Percentiles rank a stretch among this genome's conserved stretches.
Evolutionary conservation across 2,329 filamentous ascomycete species (phyloP).

Genomic region (Colletotrichum tanaceti): DNA sequence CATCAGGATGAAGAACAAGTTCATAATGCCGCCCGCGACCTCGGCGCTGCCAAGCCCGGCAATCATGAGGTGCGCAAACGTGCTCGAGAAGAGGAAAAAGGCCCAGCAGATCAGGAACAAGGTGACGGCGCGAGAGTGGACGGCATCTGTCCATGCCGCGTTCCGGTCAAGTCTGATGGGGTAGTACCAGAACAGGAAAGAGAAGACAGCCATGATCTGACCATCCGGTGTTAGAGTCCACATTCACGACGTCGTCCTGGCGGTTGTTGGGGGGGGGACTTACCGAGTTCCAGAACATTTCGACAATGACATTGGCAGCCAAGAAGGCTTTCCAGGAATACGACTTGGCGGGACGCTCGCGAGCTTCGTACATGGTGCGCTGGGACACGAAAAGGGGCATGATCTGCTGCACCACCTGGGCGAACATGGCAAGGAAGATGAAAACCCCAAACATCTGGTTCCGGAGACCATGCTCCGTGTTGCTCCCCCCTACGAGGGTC

Average conservation of each 20-base stretch:
- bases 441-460: constrained; percentile 75
- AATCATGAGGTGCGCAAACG: constrained; percentile 74
- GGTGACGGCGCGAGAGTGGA: constrained; percentile 62
- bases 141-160: constrained; percentile 62
- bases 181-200: constrained; percentile 76
- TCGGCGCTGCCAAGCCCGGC: constrained; percentile 72
- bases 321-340: constrained; percentile 78
- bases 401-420: constrained; percentile 57
- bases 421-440: constrained; percentile 70
- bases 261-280: background rate
- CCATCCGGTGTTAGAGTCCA: background rate
- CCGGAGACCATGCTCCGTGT: constrained; percentile 70
- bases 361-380: constrained; percentile 72
- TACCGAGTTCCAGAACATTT: constrained; percentile 73
- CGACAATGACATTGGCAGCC: constrained; percentile 72
- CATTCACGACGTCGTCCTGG: too few relatives aligned
- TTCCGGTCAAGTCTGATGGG: constrained; percentile 73
- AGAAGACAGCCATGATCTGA: constrained; percentile 64
- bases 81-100: constrained; percentile 74
- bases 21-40: constrained; percentile 64
- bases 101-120: constrained; percentile 72
- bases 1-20: constrained; percentile 56
- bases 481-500: constrained; percentile 68
- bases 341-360: constrained; percentile 72
- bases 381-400: constrained; percentile 76